Evolutionary conservation across 495 filamentous ascomycete species (phyloP).

Genomic region (Physcia stellaris): DNA sequence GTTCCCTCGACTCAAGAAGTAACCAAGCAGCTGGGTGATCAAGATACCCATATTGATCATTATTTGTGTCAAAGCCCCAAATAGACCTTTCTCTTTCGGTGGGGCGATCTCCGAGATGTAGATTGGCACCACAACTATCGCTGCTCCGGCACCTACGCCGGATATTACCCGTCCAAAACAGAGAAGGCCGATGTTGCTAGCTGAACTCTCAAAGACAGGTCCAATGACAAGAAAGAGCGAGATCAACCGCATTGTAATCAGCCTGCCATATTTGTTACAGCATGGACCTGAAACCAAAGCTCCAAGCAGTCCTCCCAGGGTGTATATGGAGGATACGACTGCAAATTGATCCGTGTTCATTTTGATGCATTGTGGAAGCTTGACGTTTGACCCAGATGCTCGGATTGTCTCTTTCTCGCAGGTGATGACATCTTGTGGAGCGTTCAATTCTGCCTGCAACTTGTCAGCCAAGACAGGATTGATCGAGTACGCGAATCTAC

Average conservation of each 20-base stretch:
- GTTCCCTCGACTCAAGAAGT: slow-evolving; percentile 63
- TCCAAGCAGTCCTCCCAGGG: slow-evolving; percentile 74
- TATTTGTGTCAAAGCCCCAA: slow-evolving; percentile 84
- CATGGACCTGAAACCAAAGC: slow-evolving; percentile 65
- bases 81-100: slow-evolving; percentile 62
- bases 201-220: slow-evolving; percentile 57
- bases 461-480: too few relatives aligned
- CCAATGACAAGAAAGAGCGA: slow-evolving; percentile 66
- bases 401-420: slow-evolving; percentile 44
- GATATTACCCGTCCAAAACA: slow-evolving; percentile 62
- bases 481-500: too few relatives aligned
- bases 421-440: slow-evolving; percentile 78
- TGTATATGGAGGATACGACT: slow-evolving; percentile 78
- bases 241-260: slow-evolving; percentile 54
- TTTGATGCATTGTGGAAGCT: slow-evolving; percentile 63
- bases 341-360: slow-evolving; percentile 70
- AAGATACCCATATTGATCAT: slow-evolving; percentile 92
- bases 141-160: slow-evolving; percentile 72
- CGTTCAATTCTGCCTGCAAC: slow-evolving; percentile 89
- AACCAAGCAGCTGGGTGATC: slow-evolving; percentile 68
- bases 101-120: slow-evolving; percentile 89
- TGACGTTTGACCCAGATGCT: slow-evolving; percentile 14
- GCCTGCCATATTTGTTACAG: slow-evolving; percentile 44
- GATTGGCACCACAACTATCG: slow-evolving; percentile 88
- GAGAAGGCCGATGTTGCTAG: slow-evolving; percentile 52